These are phyloP conservation scores for Phaeodactylum tricornutum DNA, from an alignment of 108 stramenopile species.

Conservation along the genomic window DNA sequence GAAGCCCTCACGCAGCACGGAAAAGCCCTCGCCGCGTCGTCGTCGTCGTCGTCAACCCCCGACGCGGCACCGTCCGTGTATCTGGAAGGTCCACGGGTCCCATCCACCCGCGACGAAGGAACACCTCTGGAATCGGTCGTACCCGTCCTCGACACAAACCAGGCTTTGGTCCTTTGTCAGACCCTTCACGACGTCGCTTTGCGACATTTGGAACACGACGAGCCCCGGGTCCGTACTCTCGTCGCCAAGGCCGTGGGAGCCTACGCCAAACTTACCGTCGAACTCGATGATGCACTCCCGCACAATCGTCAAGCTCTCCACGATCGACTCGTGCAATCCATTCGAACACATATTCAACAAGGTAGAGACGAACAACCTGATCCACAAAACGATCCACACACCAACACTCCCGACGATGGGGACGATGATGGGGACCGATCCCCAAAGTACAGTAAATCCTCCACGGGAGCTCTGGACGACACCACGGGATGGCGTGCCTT, in stretches of 20 bases:
- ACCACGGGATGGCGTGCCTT: slow-evolving; percentile 97
- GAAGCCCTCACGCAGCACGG: slow-evolving; percentile 29
- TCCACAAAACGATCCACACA: too few relatives aligned
- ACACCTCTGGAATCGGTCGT: not conserved
- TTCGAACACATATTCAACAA: slow-evolving; percentile 30
- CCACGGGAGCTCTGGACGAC: slow-evolving; percentile 87
- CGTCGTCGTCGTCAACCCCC: slow-evolving; percentile 8
- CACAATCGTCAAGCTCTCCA: slow-evolving; percentile 18
- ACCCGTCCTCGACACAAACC: slow-evolving; percentile 8
- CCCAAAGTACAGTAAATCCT: slow-evolving; percentile 44
- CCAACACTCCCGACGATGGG: slow-evolving; percentile 11
- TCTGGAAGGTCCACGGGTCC: slow-evolving; percentile 78
- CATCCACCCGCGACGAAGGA: slow-evolving; percentile 8
- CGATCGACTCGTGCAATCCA: slow-evolving; percentile 17
- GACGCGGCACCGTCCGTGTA: slow-evolving; percentile 34
- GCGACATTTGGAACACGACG: slow-evolving; percentile 59
- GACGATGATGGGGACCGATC: too few relatives aligned
- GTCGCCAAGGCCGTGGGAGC: slow-evolving; percentile 73
- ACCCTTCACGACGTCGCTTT: slow-evolving; percentile 34
- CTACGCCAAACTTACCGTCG: slow-evolving; percentile 27
- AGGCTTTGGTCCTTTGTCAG: slow-evolving; percentile 29
- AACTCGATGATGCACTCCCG: not conserved
- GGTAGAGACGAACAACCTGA: slow-evolving; percentile 29
- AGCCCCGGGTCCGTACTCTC: slow-evolving; percentile 72
- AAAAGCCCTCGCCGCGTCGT: not conserved